phyloP scores from a whole-genome alignment of 305 asterid species.

The Rubia peregrina region DNA sequence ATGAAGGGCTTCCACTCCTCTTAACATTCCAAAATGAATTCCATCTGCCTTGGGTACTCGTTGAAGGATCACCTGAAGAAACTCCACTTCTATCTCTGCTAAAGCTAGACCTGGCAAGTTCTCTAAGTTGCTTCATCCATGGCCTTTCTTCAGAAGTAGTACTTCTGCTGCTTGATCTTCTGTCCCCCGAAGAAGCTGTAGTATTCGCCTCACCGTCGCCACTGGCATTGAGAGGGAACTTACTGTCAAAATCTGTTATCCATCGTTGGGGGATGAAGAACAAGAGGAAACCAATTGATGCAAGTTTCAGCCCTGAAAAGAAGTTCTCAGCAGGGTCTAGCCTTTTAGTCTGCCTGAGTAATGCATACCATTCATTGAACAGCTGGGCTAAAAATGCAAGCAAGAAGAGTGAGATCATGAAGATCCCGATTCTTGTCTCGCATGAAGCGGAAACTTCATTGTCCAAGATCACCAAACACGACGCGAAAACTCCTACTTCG shows the following conservation, averaged over 20 bases:
- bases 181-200: conserved; percentile 29
- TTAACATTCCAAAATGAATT: conserved; percentile 59
- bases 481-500: conserved; percentile 48
- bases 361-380: conserved; percentile 52
- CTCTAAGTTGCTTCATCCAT: conserved; percentile 69
- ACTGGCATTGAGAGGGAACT: conserved; percentile 36
- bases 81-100: conserved; percentile 44
- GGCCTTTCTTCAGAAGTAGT: conserved; percentile 54
- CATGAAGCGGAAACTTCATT: conserved; percentile 31
- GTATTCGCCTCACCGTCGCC: conserved; percentile 29
- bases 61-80: conserved; percentile 49
- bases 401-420: conserved; percentile 52
- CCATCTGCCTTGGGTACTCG: conserved; percentile 49
- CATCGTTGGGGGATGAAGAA: conserved; percentile 42
- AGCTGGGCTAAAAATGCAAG: conserved; percentile 43
- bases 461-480: conserved; percentile 44
- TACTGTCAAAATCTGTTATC: conserved; percentile 32
- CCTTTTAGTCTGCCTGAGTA: conserved; percentile 50
- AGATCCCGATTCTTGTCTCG: conserved; percentile 50
- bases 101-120: conserved; percentile 72
- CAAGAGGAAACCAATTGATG: conserved; percentile 48
- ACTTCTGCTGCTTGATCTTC: conserved; percentile 49
- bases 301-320: conserved; percentile 48
- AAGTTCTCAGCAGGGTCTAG: conserved; percentile 55
- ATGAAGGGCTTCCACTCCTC: conserved; percentile 73